Percentiles rank a stretch among this genome's conserved stretches.
These are phyloP conservation scores for Botryosphaeria agaves DNA, from an alignment of 2,329 filamentous ascomycete species.

Conservation along the genomic window DNA sequence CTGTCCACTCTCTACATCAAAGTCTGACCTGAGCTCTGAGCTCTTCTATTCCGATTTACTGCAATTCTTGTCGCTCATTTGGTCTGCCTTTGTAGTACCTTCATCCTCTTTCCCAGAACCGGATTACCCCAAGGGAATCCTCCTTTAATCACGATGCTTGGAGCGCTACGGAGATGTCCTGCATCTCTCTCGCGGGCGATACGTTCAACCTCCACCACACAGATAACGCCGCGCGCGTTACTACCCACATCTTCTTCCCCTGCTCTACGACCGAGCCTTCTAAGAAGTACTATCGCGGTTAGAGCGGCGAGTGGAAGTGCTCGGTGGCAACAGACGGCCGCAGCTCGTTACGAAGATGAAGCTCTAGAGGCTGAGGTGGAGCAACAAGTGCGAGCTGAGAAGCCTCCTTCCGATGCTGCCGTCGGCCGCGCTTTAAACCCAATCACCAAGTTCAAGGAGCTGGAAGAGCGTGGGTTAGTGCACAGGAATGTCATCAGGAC, in stretches of 20 bases:
- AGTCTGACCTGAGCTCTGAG: too few species aligned
- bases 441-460: slow-evolving; percentile 26
- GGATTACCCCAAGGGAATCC: too few species aligned
- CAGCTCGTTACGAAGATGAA: slow-evolving; percentile 5
- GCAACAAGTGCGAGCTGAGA: slow-evolving; percentile 1
- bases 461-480: slow-evolving; percentile 32
- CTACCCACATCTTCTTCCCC: not conserved
- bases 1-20: too few species aligned
- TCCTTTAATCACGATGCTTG: slow-evolving; percentile 3
- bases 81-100: too few species aligned
- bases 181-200: slow-evolving; percentile 1
- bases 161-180: slow-evolving; percentile 2
- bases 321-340: slow-evolving; percentile 17
- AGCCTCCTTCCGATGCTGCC: slow-evolving; percentile 4
- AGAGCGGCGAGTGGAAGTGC: too few species aligned
- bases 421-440: slow-evolving; percentile 6
- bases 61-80: too few species aligned
- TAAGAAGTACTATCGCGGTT: too few species aligned
- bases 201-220: slow-evolving; percentile 1
- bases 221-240: too few species aligned
- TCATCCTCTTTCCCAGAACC: too few species aligned
- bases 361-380: slow-evolving; percentile 8
- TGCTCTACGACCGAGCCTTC: slow-evolving; percentile 5
- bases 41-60: too few species aligned
- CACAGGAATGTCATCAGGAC: slow-evolving; percentile 47